These are phyloP conservation scores for Talaromyces amestolkiae DNA, from an alignment of 2,329 filamentous ascomycete species.

Conservation along the genomic window DNA sequence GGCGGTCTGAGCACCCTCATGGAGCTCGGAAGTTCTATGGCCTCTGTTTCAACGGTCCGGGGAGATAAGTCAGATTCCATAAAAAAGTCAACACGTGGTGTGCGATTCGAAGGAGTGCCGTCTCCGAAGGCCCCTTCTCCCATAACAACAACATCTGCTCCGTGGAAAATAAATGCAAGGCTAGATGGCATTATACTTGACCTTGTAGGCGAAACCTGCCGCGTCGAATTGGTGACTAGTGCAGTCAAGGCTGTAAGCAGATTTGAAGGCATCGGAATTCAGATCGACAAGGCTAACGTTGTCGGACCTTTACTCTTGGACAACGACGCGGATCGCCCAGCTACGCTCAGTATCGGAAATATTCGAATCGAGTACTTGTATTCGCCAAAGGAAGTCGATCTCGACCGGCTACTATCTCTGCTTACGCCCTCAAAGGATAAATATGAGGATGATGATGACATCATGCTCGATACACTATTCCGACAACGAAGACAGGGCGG, in stretches of 20 bases:
- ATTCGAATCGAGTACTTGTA: constrained; percentile 71
- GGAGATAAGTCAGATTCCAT: constrained; percentile 30
- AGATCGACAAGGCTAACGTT: constrained; percentile 72
- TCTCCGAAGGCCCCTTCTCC: constrained; percentile 33
- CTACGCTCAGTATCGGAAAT: constrained; percentile 61
- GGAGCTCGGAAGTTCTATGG: constrained; percentile 81
- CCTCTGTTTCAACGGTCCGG: constrained; percentile 63
- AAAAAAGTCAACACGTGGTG: constrained; percentile 46
- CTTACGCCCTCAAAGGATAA: constrained; percentile 90
- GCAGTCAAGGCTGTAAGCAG: constrained; percentile 79
- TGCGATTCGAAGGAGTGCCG: constrained; percentile 52
- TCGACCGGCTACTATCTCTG: constrained; percentile 77
- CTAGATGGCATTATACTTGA: constrained; percentile 74
- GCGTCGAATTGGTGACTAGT: constrained; percentile 70
- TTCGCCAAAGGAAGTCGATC: constrained; percentile 72
- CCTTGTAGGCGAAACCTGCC: constrained; percentile 75
- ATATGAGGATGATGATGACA: constrained; percentile 86
- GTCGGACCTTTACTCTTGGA: constrained; percentile 65
- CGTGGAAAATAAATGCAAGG: constrained; percentile 69
- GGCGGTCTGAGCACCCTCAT: constrained; percentile 89
- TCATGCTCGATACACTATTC: constrained; percentile 87
- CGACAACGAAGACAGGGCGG: constrained; percentile 83
- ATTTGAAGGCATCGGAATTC: constrained; percentile 67
- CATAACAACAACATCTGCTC: constrained; percentile 24
- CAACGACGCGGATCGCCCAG: constrained; percentile 51